These are phyloP conservation scores for Phialophora tarda DNA, from an alignment of 2,329 filamentous ascomycete genomes.

Conservation along the genomic window DNA sequence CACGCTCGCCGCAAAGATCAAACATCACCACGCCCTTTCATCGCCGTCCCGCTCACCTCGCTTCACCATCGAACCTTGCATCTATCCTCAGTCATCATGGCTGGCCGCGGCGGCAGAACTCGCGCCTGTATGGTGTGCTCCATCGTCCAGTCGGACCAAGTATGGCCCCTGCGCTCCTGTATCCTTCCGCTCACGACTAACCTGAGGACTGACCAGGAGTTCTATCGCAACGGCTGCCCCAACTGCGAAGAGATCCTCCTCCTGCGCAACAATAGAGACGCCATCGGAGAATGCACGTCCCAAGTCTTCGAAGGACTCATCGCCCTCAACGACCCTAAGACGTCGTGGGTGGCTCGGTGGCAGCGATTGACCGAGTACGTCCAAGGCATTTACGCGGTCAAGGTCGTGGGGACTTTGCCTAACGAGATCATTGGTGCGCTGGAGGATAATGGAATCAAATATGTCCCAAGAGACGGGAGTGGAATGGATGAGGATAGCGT, in stretches of 20 bases:
- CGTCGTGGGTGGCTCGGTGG: constrained; percentile 96
- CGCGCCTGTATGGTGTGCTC: constrained; percentile 99
- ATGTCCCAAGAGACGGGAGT: constrained; percentile 61
- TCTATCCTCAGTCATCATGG: constrained; percentile 40
- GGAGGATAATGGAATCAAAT: constrained; percentile 65
- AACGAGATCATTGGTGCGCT: constrained; percentile 62
- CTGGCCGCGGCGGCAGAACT: constrained; percentile 73
- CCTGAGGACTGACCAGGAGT: constrained; percentile 67
- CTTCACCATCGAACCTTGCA: no score
- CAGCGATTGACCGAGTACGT: constrained; percentile 89
- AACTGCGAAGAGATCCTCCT: constrained; percentile 95
- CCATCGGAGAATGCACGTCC: constrained; percentile 90
- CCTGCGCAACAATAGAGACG: constrained; percentile 76
- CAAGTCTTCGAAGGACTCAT: constrained; percentile 95
- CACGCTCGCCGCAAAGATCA: background rate
- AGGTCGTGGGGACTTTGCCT: constrained; percentile 77
- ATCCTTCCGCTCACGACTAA: constrained; percentile 11
- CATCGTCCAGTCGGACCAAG: constrained; percentile 81
- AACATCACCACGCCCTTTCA: background rate
- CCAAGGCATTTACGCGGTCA: constrained; percentile 88
- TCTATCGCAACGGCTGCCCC: constrained; percentile 85
- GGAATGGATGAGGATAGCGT: constrained; percentile 54
- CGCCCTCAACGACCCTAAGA: constrained; percentile 77
- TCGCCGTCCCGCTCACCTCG: background rate
- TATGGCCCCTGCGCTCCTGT: constrained; percentile 50